Base-by-base conservation (phyloP, 1,284 basidiomycete species). In the Ceratorhiza oryzae-sativae region DNA sequence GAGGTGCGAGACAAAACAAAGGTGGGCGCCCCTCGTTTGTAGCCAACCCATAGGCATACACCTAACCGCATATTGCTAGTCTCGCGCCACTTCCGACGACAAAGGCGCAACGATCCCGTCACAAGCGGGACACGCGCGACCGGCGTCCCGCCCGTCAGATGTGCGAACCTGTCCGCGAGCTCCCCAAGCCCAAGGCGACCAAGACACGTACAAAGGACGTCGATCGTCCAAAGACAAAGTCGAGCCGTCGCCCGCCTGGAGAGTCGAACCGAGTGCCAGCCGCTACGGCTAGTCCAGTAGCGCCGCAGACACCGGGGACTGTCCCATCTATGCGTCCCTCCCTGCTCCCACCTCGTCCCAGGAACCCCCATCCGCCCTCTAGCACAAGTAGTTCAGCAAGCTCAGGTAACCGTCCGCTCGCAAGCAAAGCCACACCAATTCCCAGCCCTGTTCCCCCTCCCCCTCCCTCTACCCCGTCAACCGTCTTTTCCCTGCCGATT, bases 141-240 rank as follows among this genome's bases (percentile, higher is more conserved):
- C 51, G 65, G 36, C 65, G 58, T 46, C 65, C 65, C n/a, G 53
- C 65, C 39, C 65, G 65, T 27, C 65, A 70, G 55, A 41, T 53
- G 25, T 70, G 53, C 42, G 65, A 70, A 46, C 51, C 53, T 10
- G 55, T 70, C 65, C 53, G 53, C 42, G 65, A 70, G 65, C 34
- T 58, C 25, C 51, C 63, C 20, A 67, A 67, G 48, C 25, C 63
- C 27, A 63, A 55, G 63, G 12, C 49, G 63, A 58, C 53, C 41
- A 70, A 70, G 41, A 12, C 65, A 25, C 65, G 53, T 39, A 70
- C 65, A 70, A 70, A 58, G 65, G 65, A 70, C 65, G 65, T 58
- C 39, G 65, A 70, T 46, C 65, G 65, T 70, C 65, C 25, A 36
- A 70, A 58, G 36, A 13, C 53, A 18, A 70, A 34, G 42, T 27